These are phyloP conservation scores for Botrytis pseudocinerea DNA, from an alignment of 2,329 filamentous ascomycete genomes.

Conservation along the genomic window DNA sequence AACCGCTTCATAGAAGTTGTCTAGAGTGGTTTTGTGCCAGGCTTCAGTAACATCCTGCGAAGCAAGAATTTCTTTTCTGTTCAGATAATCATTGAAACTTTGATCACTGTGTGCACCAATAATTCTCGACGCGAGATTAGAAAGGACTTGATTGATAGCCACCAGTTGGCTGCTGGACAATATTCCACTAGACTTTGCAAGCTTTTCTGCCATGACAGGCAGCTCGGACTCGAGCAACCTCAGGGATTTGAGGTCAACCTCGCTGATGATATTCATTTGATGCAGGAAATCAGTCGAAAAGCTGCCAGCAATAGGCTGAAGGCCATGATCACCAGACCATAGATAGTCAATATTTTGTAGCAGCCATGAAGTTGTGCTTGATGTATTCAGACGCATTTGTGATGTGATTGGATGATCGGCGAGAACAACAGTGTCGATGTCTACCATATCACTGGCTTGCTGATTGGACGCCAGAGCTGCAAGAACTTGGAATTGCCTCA, in stretches of 20 bases:
- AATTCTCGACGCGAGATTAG: constrained; percentile 30
- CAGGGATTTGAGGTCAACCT: constrained; percentile 60
- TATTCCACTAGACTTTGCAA: constrained; percentile 31
- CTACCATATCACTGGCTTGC: constrained; percentile 15
- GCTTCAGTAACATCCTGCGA: not conserved
- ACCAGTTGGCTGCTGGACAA: constrained; percentile 50
- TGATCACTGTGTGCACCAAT: constrained; percentile 33
- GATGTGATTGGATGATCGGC: constrained; percentile 37
- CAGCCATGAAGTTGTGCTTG: constrained; percentile 31
- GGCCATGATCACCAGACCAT: constrained; percentile 37
- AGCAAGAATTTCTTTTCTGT: not conserved
- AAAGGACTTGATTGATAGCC: constrained; percentile 45
- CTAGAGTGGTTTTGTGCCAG: not conserved
- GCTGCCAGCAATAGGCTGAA: constrained; percentile 50
- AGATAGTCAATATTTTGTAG: constrained; percentile 39
- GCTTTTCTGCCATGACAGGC: constrained; percentile 57
- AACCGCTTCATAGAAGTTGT: not conserved
- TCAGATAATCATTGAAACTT: not conserved
- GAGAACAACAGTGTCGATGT: constrained; percentile 37
- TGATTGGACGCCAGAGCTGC: constrained; percentile 26
- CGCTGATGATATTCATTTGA: constrained; percentile 53
- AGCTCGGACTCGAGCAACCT: constrained; percentile 65
- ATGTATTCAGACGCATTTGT: constrained; percentile 36
- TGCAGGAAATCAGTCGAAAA: constrained; percentile 55
- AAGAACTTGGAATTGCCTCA: constrained; percentile 49